Percentiles rank a stretch among this genome's conserved stretches.
phyloP scores from a whole-genome alignment of 305 asterid species.

The Caryopteris hybrid region DNA sequence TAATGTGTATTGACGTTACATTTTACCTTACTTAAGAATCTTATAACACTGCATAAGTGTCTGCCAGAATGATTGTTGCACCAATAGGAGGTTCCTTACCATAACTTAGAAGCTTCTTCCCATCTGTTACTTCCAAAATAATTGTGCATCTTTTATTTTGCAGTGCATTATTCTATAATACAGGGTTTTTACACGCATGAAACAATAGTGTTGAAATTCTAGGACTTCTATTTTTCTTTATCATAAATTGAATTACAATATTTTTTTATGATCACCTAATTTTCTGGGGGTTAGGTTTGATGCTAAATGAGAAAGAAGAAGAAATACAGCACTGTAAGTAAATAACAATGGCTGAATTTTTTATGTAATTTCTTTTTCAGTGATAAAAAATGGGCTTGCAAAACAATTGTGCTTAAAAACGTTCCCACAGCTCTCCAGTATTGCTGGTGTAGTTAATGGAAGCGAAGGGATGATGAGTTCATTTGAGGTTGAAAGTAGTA shows the following conservation, averaged over 20 bases:
- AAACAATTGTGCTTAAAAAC: slow-evolving; percentile 48
- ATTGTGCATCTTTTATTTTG: not conserved
- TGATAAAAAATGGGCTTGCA: slow-evolving; percentile 50
- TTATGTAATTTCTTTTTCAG: slow-evolving; percentile 38
- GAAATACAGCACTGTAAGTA: not conserved
- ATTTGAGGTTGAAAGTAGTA: slow-evolving; percentile 24
- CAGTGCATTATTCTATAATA: not conserved
- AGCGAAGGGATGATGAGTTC: slow-evolving; percentile 19
- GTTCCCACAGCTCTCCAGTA: slow-evolving; percentile 56
- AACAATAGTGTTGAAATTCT: not conserved
- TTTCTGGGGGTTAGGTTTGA: not conserved
- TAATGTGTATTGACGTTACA: not conserved
- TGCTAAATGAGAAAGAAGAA: not conserved
- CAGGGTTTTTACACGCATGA: not conserved
- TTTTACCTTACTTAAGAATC: not conserved
- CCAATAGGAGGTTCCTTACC: not conserved
- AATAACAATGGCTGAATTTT: not conserved
- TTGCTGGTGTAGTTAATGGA: slow-evolving; percentile 28
- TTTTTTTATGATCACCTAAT: not conserved
- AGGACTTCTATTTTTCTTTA: not conserved
- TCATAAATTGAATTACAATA: not conserved
- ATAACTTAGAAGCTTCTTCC: not conserved
- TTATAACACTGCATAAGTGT: not conserved
- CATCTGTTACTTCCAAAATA: not conserved
- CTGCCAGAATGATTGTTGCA: not conserved